These are phyloP conservation scores for Penicillium pulvis DNA, from an alignment of 495 filamentous ascomycete genomes.

Conservation along the genomic window DNA sequence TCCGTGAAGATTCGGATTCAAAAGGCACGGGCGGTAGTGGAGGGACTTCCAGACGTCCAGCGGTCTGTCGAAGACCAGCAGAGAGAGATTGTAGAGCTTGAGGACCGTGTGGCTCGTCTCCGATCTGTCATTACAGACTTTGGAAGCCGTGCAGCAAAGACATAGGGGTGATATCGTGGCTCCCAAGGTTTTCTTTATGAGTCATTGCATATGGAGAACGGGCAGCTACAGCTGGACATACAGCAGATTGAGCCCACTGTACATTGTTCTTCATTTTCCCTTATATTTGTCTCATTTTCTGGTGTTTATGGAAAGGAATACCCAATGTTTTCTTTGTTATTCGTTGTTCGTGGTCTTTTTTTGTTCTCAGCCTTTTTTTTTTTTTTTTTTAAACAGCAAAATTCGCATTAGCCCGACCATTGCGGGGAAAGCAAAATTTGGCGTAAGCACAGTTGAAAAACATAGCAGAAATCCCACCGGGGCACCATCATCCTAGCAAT, in stretches of 20 bases:
- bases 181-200: neutral
- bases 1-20: conserved; percentile 78
- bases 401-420: neutral
- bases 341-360: neutral
- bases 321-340: conserved; percentile 14
- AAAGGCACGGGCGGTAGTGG: conserved; percentile 69
- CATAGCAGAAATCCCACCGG: too few relatives aligned
- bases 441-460: neutral
- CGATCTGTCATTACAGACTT: conserved; percentile 54
- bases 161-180: neutral
- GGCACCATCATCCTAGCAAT: too few relatives aligned
- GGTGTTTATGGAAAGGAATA: conserved; percentile 29
- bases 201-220: neutral
- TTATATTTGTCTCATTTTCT: conserved; percentile 6
- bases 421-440: neutral
- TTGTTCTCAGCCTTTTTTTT: neutral
- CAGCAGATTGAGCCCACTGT: neutral
- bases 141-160: conserved; percentile 23
- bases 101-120: conserved; percentile 64
- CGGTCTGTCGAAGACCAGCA: conserved; percentile 77
- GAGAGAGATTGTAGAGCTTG: conserved; percentile 73
- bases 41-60: conserved; percentile 71
- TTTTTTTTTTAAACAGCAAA: neutral
- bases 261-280: neutral
- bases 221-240: conserved; percentile 6